phyloP scores from a whole-genome alignment of 495 filamentous ascomycete genomes.

The Penicillium manginii region DNA sequence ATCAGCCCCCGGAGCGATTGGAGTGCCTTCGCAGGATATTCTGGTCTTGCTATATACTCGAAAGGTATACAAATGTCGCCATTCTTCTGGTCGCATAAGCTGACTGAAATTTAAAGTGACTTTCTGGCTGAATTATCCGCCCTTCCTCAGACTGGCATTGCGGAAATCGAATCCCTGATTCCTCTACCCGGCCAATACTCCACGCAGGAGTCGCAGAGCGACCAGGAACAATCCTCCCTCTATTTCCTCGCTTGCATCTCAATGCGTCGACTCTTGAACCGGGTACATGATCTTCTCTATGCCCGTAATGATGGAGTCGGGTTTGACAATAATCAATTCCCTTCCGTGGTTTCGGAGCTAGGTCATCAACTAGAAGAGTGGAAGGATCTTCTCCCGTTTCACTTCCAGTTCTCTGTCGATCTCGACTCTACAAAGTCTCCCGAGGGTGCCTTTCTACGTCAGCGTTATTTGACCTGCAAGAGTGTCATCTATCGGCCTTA shows the following conservation, averaged over 20 bases:
- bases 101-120: conserved; percentile 11
- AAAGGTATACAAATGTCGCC: conserved; percentile 26
- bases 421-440: conserved; percentile 25
- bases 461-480: conserved; percentile 50
- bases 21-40: conserved; percentile 51
- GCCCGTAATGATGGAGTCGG: conserved; percentile 28
- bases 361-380: conserved; percentile 49
- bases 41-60: conserved; percentile 54
- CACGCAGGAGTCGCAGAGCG: conserved; percentile 20
- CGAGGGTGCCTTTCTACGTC: conserved; percentile 44
- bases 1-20: conserved; percentile 26
- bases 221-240: conserved; percentile 31
- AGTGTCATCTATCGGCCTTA: conserved; percentile 54
- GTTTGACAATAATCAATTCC: conserved; percentile 42
- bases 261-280: conserved; percentile 41
- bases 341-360: conserved; percentile 43
- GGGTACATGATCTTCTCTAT: conserved; percentile 36
- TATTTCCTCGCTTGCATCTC: conserved; percentile 43
- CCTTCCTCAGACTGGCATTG: conserved; percentile 47
- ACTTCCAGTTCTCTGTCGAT: conserved; percentile 41
- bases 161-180: conserved; percentile 47
- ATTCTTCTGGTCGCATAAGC: neutral
- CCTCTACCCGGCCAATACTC: conserved; percentile 38
- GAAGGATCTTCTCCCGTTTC: conserved; percentile 42
- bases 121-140: conserved; percentile 41